A percentile compares a stretch with the other conserved stretches of the same genome.
phyloP scores from a whole-genome alignment of 768 basidiomycete genomes.

The Glaciozyma antarctica region DNA sequence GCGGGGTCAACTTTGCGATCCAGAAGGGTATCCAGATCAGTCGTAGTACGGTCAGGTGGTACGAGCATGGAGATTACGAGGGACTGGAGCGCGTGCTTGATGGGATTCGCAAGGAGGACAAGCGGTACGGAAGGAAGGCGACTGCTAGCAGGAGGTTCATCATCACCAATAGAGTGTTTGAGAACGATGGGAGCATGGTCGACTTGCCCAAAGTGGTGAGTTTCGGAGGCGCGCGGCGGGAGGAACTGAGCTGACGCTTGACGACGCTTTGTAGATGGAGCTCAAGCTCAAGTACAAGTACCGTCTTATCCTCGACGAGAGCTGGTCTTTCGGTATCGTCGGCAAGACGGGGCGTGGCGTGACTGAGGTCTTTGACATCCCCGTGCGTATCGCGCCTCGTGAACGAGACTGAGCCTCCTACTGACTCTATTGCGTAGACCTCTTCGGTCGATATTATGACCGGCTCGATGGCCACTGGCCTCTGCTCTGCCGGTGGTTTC shows the following conservation, averaged over 20 bases:
- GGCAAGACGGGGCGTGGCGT: conserved; percentile 89
- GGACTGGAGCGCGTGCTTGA: conserved; percentile 81
- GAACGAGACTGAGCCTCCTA: background rate
- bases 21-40: conserved; percentile 94
- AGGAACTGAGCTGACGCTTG: background rate
- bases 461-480: conserved; percentile 74
- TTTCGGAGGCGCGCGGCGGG: conserved; percentile 14
- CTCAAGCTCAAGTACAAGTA: conserved; percentile 94
- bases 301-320: conserved; percentile 86
- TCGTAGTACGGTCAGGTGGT: conserved; percentile 85
- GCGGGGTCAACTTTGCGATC: conserved; percentile 88
- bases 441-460: conserved; percentile 89
- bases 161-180: conserved; percentile 92
- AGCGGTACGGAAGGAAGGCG: conserved; percentile 67
- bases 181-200: conserved; percentile 82
- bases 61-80: conserved; percentile 86
- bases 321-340: conserved; percentile 82
- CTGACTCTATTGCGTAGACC: conserved; percentile 47
- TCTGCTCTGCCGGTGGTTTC: conserved; percentile 82
- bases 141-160: conserved; percentile 72
- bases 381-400: conserved; percentile 47
- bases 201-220: conserved; percentile 85
- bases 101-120: conserved; percentile 73
- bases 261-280: conserved; percentile 55
- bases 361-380: conserved; percentile 88